phyloP scores from a whole-genome alignment of 352 stramenopile species.

The Peronosclerospora sorghi region DNA sequence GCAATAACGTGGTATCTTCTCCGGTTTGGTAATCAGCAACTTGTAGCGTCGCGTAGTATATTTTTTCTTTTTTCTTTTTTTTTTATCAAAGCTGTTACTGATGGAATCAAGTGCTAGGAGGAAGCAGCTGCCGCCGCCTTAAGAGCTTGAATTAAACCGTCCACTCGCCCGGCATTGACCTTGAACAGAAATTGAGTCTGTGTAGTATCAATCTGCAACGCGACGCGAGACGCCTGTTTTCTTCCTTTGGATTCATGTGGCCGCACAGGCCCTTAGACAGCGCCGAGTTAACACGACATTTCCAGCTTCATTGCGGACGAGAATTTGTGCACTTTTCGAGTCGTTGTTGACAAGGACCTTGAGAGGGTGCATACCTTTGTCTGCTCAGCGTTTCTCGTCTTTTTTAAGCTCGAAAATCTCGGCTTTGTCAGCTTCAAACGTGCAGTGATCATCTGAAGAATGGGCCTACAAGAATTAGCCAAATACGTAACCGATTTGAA shows the following conservation, averaged over 20 bases:
- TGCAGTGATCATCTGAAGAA: constrained; percentile 53
- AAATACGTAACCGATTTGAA: not conserved
- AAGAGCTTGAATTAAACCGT: constrained; percentile 47
- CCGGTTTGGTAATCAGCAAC: no score
- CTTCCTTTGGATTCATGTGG: constrained; percentile 67
- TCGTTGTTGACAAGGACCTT: constrained; percentile 70
- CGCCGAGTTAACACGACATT: constrained; percentile 75
- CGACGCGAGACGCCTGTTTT: constrained; percentile 56
- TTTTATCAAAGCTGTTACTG: no score
- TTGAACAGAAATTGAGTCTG: constrained; percentile 69
- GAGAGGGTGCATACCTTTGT: constrained; percentile 75
- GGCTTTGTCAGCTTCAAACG: constrained; percentile 67
- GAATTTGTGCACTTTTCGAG: constrained; percentile 53
- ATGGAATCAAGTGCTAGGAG: no score
- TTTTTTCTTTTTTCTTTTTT: no score
- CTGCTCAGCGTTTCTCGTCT: constrained; percentile 79
- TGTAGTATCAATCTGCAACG: constrained; percentile 42
- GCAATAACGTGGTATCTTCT: no score
- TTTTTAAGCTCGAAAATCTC: constrained; percentile 83
- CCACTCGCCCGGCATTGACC: constrained; percentile 52
- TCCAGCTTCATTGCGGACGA: constrained; percentile 76
- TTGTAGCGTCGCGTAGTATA: no score
- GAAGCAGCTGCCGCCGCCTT: constrained; percentile 17
- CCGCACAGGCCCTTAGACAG: constrained; percentile 76
- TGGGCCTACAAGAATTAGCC: constrained; percentile 24